Evolutionary conservation across 495 filamentous ascomycete genomes (phyloP).

Genomic region (Lophiostoma macrostomum): DNA sequence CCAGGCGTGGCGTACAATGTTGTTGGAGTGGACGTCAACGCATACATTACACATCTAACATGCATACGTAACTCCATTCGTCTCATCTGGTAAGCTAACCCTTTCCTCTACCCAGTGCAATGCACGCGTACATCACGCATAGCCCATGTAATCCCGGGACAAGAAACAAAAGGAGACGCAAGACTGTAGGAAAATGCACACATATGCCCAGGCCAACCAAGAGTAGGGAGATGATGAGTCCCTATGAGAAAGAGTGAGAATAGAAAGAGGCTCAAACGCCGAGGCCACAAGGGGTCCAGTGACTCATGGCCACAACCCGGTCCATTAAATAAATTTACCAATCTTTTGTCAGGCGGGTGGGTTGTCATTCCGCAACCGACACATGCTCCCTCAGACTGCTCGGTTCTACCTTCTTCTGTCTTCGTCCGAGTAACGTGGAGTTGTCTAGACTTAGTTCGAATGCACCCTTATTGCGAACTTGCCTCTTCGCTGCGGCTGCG

Average conservation of each 20-base stretch:
- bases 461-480: constrained; percentile 65
- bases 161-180: no score
- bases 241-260: background rate
- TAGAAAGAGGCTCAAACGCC: background rate
- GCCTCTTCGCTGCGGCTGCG: constrained; percentile 73
- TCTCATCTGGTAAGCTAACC: no score
- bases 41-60: constrained; percentile 1
- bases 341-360: constrained; percentile 3
- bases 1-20: no score
- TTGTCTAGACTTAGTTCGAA: constrained; percentile 92
- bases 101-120: no score
- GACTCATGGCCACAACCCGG: background rate
- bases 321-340: constrained; percentile 18
- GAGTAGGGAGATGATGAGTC: background rate
- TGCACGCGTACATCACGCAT: no score
- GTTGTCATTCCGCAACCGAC: constrained; percentile 16
- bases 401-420: constrained; percentile 52
- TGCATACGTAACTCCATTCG: no score
- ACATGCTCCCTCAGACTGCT: constrained; percentile 37
- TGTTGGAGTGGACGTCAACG: no score
- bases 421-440: constrained; percentile 78
- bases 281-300: no score
- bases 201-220: background rate
- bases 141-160: no score
- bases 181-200: no score